Evolutionary conservation across 2,329 filamentous ascomycete species (phyloP).

Genomic region (Sporothrix dimorphospora): DNA sequence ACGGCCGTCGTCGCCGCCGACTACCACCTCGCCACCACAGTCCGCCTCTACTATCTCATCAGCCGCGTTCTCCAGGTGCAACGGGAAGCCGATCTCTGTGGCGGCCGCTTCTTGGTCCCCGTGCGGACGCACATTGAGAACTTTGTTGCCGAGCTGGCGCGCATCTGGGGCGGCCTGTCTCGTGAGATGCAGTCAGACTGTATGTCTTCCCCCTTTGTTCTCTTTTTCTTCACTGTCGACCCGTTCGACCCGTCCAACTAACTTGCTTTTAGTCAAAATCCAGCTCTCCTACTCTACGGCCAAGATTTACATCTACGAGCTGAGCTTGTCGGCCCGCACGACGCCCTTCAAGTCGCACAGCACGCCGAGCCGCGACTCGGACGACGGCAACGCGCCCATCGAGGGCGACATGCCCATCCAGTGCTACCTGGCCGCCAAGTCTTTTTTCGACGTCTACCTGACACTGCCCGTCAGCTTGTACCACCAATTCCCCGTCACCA

Average conservation of each 20-base stretch:
- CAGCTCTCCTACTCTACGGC: conserved; percentile 33
- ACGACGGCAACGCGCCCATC: background rate
- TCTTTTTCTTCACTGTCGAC: too few species aligned
- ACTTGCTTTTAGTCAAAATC: conserved; percentile 26
- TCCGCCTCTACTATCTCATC: conserved; percentile 34
- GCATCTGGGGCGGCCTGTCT: conserved; percentile 27
- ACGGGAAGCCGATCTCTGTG: conserved; percentile 31
- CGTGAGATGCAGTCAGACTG: conserved; percentile 27
- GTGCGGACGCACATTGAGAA: conserved; percentile 27
- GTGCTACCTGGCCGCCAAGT: conserved; percentile 31
- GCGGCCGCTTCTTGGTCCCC: conserved; percentile 27
- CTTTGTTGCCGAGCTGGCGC: conserved; percentile 29
- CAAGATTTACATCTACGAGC: conserved; percentile 34
- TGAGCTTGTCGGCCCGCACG: conserved; percentile 30
- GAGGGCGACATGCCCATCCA: conserved; percentile 27
- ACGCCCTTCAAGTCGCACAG: conserved; percentile 22
- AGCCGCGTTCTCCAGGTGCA: conserved; percentile 29
- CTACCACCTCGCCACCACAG: conserved; percentile 30
- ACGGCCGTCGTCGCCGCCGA: conserved; percentile 24
- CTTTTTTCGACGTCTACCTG: conserved; percentile 33
- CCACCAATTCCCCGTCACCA: conserved; percentile 30
- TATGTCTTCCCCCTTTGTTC: background rate
- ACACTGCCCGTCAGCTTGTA: conserved; percentile 31
- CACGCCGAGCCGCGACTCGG: conserved; percentile 27
- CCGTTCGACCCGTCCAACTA: too few species aligned